Base-by-base conservation (phyloP, 805 yeast genomes). In the Hyphopichia homilentoma region DNA sequence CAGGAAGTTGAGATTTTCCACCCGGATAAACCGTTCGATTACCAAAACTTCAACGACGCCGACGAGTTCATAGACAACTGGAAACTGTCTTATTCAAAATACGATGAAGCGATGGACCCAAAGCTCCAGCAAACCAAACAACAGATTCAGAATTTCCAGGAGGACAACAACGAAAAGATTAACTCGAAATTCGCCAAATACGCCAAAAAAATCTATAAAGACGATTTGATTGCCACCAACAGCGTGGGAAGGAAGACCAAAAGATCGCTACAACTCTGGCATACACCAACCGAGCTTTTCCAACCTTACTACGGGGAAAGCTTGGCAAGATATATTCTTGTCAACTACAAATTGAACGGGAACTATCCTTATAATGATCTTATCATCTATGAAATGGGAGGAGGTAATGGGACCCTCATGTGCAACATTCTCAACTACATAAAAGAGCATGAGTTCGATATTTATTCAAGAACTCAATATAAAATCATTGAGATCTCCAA, bases 391-490 rank as follows among this genome's bases (percentile, higher is more conserved):
- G 96, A 87, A 57, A 76, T 84, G 69, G 96, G 95, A 38, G 95
- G 88, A 14, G 95, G 95, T 44, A 86, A 86, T 48, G 95, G 95
- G 25, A 85, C 94, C 0, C 57, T 86, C 38, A 86, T 87, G 95
- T 54, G 70, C 33, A 81, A 85, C 47, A 73, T 86, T 7, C 56
- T 86, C 40, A 79, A 80, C 47, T 85, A 69, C 50, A 70, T 86
- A 38, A 65, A 74, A 40, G 59, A 59, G 17, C 62, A 70, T 14
- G 80, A 81, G 41, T 89, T 94, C 0, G 88, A 82, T 23, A 77
- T 85, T n/a, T 86, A 84, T 52, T 55, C 61, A 8, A 65, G 77
- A 23, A 81, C 87, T 0, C 69, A 70, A 44, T 86, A 86, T 51
- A 77, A 75, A 50, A 79, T 84, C 33, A 78, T 84, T 41, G 93